Evolutionary conservation across 495 filamentous ascomycete genomes (phyloP), one percentile per base, ranked within the genome.

Genomic region (Usnea hakonensis): DNA sequence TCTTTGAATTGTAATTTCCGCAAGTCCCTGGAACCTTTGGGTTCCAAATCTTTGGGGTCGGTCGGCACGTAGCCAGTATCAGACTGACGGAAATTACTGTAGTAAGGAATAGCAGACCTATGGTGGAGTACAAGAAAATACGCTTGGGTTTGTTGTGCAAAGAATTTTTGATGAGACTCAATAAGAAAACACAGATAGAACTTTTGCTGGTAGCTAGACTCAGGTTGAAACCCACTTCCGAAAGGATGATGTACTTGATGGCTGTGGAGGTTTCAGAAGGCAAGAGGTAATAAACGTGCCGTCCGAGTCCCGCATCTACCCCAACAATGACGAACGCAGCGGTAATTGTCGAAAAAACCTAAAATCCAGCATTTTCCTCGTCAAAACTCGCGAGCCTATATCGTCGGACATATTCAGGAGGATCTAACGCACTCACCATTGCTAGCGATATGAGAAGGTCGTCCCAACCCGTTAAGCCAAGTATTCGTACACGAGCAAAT

Each of bases 161-260:
- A 19, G 57, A 30, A 11, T 46, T 28, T 1, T 21, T 30, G 14
- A 63, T 43, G 38, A 66, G 40, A 23, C 41, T 37, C 8, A 66
- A 38, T 26, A 66, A 36, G 40, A 66, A 53, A 7, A 57, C n/a
- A 44, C 59, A 58, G 38, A 60, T 60, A 17, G 64, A 66, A 33
- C 57, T 37, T 33, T 66, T 66, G 38, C 54, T 62, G 53, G 58
- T 54, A n/a, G 53, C 43, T 19, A 62, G 30, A 28, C 57, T 56
- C 17, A 66, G 54, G 38, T 19, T n/a, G 43, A 61, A 58, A 14
- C 26, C 8, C 13, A 56, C 43, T 28, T 64, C 52, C 1, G 60
- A 32, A 26, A 66, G 43, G 16, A 58, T 28, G 30, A 55, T 40
- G 48, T 54, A 62, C 53, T 58, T 62, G 53, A 60, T 40, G 11